Evolutionary conservation across 768 basidiomycete genomes (phyloP).

Genomic region (Rhodotorula sphaerocarpa): DNA sequence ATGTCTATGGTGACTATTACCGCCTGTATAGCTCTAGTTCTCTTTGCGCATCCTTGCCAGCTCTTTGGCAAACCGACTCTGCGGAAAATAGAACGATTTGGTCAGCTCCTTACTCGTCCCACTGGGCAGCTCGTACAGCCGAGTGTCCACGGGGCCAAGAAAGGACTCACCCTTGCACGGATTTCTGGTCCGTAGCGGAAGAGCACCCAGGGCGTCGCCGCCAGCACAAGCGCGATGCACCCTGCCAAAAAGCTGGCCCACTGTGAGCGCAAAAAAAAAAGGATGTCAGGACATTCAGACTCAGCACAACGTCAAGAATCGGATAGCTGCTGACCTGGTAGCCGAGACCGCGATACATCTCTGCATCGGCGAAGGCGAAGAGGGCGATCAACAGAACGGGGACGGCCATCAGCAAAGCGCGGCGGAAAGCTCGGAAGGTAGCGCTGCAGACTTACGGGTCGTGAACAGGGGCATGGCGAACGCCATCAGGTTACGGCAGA

Average conservation of each 20-base stretch:
- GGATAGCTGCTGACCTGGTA: conserved; percentile 46
- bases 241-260: conserved; percentile 38
- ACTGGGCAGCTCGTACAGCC: too few species aligned
- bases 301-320: conserved; percentile 2
- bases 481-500: conserved; percentile 43
- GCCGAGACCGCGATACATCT: conserved; percentile 52
- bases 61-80: conserved; percentile 31
- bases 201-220: conserved; percentile 7
- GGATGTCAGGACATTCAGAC: neutral
- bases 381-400: too few species aligned
- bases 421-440: too few species aligned
- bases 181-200: conserved; percentile 36
- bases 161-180: conserved; percentile 40
- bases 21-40: neutral
- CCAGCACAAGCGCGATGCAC: conserved; percentile 2
- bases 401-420: too few species aligned
- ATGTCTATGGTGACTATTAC: neutral
- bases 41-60: conserved; percentile 20
- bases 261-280: conserved; percentile 31
- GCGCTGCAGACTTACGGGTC: conserved; percentile 41
- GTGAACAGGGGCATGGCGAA: conserved; percentile 62
- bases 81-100: neutral
- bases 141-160: too few species aligned
- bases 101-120: neutral
- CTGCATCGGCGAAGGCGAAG: too few species aligned